phyloP scores from a whole-genome alignment of 1,139 yeast genomes.

The Hyphopichia wangnamkhiaoensis region DNA sequence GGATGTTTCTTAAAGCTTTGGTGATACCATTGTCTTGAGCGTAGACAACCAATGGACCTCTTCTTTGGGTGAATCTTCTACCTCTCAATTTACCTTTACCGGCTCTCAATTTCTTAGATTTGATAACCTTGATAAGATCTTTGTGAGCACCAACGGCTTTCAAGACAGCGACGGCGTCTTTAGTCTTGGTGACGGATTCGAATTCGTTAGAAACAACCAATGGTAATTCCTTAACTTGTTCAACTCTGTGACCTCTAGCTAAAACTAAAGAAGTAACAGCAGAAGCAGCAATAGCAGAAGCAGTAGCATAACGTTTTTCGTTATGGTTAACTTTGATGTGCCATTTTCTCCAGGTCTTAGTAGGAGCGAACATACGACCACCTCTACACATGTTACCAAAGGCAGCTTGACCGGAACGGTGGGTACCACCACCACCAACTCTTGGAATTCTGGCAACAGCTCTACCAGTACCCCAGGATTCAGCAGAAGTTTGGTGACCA shows the following conservation, averaged over 20 bases:
- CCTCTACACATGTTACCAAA: constrained; percentile 99
- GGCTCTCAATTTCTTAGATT: constrained; percentile 98
- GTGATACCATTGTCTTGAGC: constrained; percentile 96
- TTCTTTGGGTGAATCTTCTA: constrained; percentile 99
- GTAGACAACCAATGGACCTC: constrained; percentile 99
- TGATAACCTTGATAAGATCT: constrained; percentile 97
- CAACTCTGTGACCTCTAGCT: constrained; percentile 99
- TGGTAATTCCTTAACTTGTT: constrained; percentile 97
- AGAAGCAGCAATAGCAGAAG: constrained; percentile 99
- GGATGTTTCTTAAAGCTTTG: constrained; percentile 99
- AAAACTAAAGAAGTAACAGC: constrained; percentile 97
- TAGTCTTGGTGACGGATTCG: constrained; percentile 94
- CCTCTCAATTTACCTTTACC: constrained; percentile 99
- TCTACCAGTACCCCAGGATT: constrained; percentile 99
- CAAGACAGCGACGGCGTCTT: constrained; percentile 97
- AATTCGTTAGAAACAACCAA: constrained; percentile 93
- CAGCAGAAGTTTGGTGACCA: constrained; percentile 99
- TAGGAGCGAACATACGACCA: constrained; percentile 99
- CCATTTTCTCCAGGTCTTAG: constrained; percentile 99
- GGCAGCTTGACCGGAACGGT: constrained; percentile 99
- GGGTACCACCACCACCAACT: constrained; percentile 99
- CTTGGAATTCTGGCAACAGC: constrained; percentile 99
- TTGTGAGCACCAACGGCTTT: constrained; percentile 99
- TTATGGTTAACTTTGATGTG: constrained; percentile 99
- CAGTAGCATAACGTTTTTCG: constrained; percentile 99